Conservation (phyloP, 2,329 filamentous ascomycete species). For the Monosporascus sp. region DNA sequence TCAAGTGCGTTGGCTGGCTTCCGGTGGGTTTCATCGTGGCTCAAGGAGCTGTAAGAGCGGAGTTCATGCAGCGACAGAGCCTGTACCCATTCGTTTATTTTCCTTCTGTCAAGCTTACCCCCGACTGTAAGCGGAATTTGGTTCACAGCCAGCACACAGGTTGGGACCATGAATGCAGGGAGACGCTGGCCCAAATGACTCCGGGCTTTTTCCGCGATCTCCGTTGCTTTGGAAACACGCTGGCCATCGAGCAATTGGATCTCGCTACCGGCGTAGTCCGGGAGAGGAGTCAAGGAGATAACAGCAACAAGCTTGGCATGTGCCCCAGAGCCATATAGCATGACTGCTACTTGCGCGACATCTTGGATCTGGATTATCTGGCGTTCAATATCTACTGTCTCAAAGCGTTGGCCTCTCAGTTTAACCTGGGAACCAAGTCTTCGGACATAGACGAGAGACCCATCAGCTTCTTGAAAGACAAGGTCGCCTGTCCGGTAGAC, state of each 20-base stretch:
- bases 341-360: not conserved
- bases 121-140: not conserved
- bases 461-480: slow-evolving; percentile 27
- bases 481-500: slow-evolving; percentile 37
- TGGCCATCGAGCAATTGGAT: not conserved
- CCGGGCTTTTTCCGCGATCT: not conserved
- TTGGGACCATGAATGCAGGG: not conserved
- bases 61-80: not conserved
- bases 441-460: slow-evolving; percentile 33
- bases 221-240: not conserved
- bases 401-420: slow-evolving; percentile 45
- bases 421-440: slow-evolving; percentile 49
- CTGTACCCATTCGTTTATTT: not conserved
- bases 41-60: not conserved
- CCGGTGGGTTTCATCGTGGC: not conserved
- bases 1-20: not conserved
- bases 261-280: not conserved
- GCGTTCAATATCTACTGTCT: slow-evolving; percentile 21
- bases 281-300: not conserved
- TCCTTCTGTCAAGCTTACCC: not conserved
- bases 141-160: not conserved
- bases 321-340: not conserved
- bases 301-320: not conserved
- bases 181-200: not conserved
- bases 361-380: not conserved